Base-by-base conservation (phyloP, 1,284 basidiomycete genomes). In the Fomitopsis betulina region DNA sequence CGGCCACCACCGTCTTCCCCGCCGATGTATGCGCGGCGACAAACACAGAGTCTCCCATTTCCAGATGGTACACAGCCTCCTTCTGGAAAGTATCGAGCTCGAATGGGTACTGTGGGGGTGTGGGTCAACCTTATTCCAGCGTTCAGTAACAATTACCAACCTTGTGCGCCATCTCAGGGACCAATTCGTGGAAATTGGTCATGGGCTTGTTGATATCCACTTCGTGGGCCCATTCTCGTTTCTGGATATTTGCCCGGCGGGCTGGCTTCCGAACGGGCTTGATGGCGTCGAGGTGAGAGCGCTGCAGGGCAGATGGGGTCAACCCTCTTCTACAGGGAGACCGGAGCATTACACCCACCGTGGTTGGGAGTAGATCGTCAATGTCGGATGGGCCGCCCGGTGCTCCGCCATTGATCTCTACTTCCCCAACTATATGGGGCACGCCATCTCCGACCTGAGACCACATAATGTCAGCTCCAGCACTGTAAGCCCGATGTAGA, bases 1-100 rank as follows among this genome's bases (percentile, higher is more conserved):
- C 97, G 1, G 97, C 96, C 1, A 99, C 97, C 5, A 99, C 97
- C 0, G 97, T 99, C 76, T 99, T 99, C 55, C 97, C 97, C n/a
- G 97, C 97, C 33, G 94, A 96, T 2, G 97, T 99, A 75, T 99
- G 97, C 3, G 97, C 97, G 5, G 97, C 97, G 17, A 99, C 96
- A 73, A 99, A 99, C 19, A 99, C 96, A 15, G 93, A 96, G 68
- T 99, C 94, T 17, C 96, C 96, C 80, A 94, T 90, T 73, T 99
- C 97, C 13, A 99, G 83, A 70, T 96, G 95, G 74, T 98, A 98
- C 7, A 99, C 93, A 0, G 97, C 97, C 73, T 99, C 94, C 73
- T 98, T 99, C 72, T 99, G 97, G 76, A 94, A 94, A 5, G 85
- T 91, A 71, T 94, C 92, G 38, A 94, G 78, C 69, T 92, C 87